A percentile compares a stretch with the other conserved stretches of the same genome.
Evolutionary conservation across 805 yeast species (phyloP).

Genomic region (Blastobotrys muscicola): DNA sequence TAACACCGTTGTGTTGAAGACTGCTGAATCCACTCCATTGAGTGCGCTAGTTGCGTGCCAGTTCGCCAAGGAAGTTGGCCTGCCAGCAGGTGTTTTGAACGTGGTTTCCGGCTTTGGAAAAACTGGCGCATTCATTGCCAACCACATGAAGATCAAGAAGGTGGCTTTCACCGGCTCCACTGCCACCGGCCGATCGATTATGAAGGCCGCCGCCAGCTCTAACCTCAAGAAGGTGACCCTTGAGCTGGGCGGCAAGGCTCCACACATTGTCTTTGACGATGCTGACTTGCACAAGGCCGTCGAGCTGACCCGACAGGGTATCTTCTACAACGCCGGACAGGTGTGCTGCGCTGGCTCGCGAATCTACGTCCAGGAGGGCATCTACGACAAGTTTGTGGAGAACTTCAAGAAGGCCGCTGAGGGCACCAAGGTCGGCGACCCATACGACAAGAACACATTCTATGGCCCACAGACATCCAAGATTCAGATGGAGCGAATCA

Average conservation of each 20-base stretch:
- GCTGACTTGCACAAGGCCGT: slow-evolving; percentile 74
- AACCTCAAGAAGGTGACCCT: slow-evolving; percentile 82
- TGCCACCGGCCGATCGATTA: slow-evolving; percentile 73
- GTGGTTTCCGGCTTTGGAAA: slow-evolving; percentile 63
- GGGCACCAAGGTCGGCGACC: slow-evolving; percentile 48
- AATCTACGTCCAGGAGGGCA: slow-evolving; percentile 73
- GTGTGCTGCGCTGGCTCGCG: slow-evolving; percentile 95
- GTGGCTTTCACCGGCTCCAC: slow-evolving; percentile 95
- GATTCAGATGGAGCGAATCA: slow-evolving; percentile 64
- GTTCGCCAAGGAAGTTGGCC: slow-evolving; percentile 55
- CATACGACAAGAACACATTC: slow-evolving; percentile 61
- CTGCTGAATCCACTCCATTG: slow-evolving; percentile 71
- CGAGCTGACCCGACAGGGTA: slow-evolving; percentile 64
- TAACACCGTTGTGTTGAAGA: slow-evolving; percentile 60
- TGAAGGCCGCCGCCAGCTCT: slow-evolving; percentile 61
- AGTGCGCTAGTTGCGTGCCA: slow-evolving; percentile 53
- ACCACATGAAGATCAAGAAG: slow-evolving; percentile 63
- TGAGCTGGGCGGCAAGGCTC: slow-evolving; percentile 95
- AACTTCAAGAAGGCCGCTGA: slow-evolving; percentile 47
- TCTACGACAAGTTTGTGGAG: slow-evolving; percentile 64
- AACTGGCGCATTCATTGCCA: slow-evolving; percentile 57
- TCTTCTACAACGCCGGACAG: slow-evolving; percentile 91
- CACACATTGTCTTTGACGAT: slow-evolving; percentile 79
- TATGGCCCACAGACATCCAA: slow-evolving; percentile 90
- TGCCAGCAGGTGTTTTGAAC: slow-evolving; percentile 70